phyloP scores from a whole-genome alignment of 192 early-diverging fungal genomes.

The Backusella psychrophila region DNA sequence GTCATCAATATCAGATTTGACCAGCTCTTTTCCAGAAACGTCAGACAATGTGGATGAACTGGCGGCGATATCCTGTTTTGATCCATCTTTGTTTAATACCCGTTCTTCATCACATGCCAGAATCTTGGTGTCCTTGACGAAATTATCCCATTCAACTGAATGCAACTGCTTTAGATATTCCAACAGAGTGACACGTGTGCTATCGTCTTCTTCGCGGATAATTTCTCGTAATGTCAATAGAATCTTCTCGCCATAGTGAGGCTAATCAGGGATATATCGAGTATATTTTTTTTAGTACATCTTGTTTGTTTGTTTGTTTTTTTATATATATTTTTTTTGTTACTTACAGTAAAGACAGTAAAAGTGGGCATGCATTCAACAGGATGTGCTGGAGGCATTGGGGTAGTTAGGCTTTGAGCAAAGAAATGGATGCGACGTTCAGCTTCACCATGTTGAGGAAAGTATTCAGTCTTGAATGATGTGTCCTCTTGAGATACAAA shows the following conservation, averaged over 20 bases:
- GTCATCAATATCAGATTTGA: constrained; percentile 73
- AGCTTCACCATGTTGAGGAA: constrained; percentile 72
- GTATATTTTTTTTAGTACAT: not conserved
- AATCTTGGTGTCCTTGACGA: constrained; percentile 83
- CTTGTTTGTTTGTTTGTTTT: not conserved
- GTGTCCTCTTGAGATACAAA: constrained; percentile 78
- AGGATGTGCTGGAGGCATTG: constrained; percentile 75
- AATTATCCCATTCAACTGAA: constrained; percentile 86
- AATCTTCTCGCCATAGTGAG: constrained; percentile 87
- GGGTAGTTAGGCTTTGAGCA: constrained; percentile 80
- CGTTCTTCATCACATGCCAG: constrained; percentile 61
- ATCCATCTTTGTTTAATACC: constrained; percentile 26
- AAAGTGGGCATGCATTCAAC: constrained; percentile 86
- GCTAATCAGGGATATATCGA: constrained; percentile 25
- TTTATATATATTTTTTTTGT: not conserved
- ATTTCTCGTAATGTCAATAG: constrained; percentile 80
- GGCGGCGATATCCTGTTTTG: not conserved
- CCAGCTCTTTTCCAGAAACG: constrained; percentile 44
- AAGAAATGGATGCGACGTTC: constrained; percentile 85
- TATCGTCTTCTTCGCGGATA: constrained; percentile 78
- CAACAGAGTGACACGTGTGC: constrained; percentile 75
- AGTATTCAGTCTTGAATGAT: constrained; percentile 69
- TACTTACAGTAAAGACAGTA: constrained; percentile 64
- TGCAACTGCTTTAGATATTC: constrained; percentile 82
- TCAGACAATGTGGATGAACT: constrained; percentile 29